Conservation (phyloP, 75 land plant genomes). For the Azolla pinnata region DNA sequence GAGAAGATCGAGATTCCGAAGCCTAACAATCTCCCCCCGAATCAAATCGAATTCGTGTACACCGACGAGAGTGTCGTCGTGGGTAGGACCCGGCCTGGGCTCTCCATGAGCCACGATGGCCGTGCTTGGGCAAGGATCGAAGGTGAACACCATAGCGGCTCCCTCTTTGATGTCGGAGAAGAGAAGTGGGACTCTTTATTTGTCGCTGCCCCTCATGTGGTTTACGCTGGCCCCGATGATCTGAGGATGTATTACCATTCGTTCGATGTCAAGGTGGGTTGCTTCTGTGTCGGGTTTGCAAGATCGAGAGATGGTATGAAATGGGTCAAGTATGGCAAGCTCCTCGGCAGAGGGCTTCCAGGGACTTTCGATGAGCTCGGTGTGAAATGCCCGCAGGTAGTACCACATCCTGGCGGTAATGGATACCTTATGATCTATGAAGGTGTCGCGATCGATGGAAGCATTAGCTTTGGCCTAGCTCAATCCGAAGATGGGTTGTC, state of each 20-base stretch:
- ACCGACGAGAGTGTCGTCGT: background rate
- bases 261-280: slow-evolving; percentile 30
- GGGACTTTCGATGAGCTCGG: slow-evolving; percentile 63
- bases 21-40: slow-evolving; percentile 1
- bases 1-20: slow-evolving; percentile 25
- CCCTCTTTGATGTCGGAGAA: slow-evolving; percentile 58
- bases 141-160: slow-evolving; percentile 74
- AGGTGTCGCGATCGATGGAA: slow-evolving; percentile 45
- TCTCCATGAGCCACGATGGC: slow-evolving; percentile 71
- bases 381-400: slow-evolving; percentile 35
- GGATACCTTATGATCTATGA: slow-evolving; percentile 68
- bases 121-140: slow-evolving; percentile 76
- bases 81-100: slow-evolving; percentile 49
- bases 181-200: slow-evolving; percentile 65
- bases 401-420: slow-evolving; percentile 26
- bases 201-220: slow-evolving; percentile 49
- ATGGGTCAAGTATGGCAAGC: slow-evolving; percentile 74
- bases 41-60: slow-evolving; percentile 8
- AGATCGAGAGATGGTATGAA: slow-evolving; percentile 64
- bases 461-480: slow-evolving; percentile 59
- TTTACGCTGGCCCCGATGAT: slow-evolving; percentile 41
- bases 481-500: slow-evolving; percentile 53
- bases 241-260: slow-evolving; percentile 79
- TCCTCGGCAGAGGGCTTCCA: slow-evolving; percentile 36
- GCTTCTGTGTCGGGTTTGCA: slow-evolving; percentile 48